Conservation (phyloP, 495 filamentous ascomycete species). For the Xylaria nigripes region DNA sequence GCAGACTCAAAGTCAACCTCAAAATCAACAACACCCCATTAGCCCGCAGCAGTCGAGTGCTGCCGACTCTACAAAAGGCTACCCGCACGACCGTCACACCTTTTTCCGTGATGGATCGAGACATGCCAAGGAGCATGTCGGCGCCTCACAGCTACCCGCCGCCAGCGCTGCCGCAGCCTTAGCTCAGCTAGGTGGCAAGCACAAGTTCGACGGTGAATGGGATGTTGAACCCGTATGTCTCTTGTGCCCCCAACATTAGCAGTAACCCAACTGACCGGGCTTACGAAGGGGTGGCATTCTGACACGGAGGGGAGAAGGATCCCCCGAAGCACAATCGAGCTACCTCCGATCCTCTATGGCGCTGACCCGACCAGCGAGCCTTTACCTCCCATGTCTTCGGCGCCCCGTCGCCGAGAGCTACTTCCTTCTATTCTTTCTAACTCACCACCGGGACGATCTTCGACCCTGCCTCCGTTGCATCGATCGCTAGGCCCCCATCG, state of each 20-base stretch:
- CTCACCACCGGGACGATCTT: conserved; percentile 79
- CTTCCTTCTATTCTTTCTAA: conserved; percentile 72
- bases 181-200: conserved; percentile 71
- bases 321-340: conserved; percentile 56
- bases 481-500: conserved; percentile 52
- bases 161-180: conserved; percentile 80
- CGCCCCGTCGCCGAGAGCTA: conserved; percentile 56
- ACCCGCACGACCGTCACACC: conserved; percentile 35
- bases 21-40: conserved; percentile 2
- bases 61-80: conserved; percentile 26
- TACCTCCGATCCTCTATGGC: conserved; percentile 60
- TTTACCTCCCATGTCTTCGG: conserved; percentile 52
- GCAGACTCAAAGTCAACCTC: conserved; percentile 24
- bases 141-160: conserved; percentile 53
- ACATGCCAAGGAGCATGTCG: conserved; percentile 59
- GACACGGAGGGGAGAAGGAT: conserved; percentile 55
- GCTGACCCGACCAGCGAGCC: conserved; percentile 62
- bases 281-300: conserved; percentile 57
- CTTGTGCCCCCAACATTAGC: background rate
- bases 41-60: conserved; percentile 20
- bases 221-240: conserved; percentile 70
- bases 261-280: conserved; percentile 4
- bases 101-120: conserved; percentile 59
- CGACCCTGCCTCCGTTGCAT: conserved; percentile 75
- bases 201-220: conserved; percentile 74